Base-by-base conservation (phyloP, 805 yeast species). In the Kodamaea leandrae region DNA sequence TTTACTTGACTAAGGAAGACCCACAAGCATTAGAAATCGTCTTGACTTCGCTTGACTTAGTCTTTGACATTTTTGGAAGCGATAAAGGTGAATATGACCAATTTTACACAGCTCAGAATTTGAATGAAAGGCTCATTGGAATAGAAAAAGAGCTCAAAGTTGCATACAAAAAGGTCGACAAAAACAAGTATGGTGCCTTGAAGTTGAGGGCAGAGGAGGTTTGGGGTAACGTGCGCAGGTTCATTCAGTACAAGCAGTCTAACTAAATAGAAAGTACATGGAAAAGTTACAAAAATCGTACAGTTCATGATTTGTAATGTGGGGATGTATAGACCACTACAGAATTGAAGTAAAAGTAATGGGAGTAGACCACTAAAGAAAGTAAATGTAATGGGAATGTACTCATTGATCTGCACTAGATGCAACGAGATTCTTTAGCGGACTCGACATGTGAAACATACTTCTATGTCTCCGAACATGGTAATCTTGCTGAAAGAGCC, bases 31-130 rank as follows among this genome's bases (percentile, higher is more conserved):
- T 54, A n/a, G 72, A 67, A 45, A 58, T 80, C 8, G 63, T 79
- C 4, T 60, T 80, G 29, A 91, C 83, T 46, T 64, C 82, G 18
- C 60, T 86, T 16, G 83, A 86, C 52, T 66, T 77, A 2, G 53
- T 89, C 4, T 87, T 79, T 60, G 96, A 88, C 45, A 69, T 89
- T 5, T 93, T 83, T 62, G 85, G 85, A 10, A 40, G 36, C 14
- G 98, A 93, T 63, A 74, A 74, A 26, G 64, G 59, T 4, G 74
- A 68, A 12, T 89, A 88, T 54, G 96, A 88, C 56, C 64, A 60
- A 18, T 75, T 86, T 1, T 91, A 83, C 59, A 85, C 83, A 18
- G 58, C 71, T 7, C 72, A 72, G 14, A 67, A 72, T 6, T 75
- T 79, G 50, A 53, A 77, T 26, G 41, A 52, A 1, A 55, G 60